These are phyloP conservation scores for Lasiodiplodia hormozganensis DNA, from an alignment of 2,329 filamentous ascomycete species.

Conservation along the genomic window DNA sequence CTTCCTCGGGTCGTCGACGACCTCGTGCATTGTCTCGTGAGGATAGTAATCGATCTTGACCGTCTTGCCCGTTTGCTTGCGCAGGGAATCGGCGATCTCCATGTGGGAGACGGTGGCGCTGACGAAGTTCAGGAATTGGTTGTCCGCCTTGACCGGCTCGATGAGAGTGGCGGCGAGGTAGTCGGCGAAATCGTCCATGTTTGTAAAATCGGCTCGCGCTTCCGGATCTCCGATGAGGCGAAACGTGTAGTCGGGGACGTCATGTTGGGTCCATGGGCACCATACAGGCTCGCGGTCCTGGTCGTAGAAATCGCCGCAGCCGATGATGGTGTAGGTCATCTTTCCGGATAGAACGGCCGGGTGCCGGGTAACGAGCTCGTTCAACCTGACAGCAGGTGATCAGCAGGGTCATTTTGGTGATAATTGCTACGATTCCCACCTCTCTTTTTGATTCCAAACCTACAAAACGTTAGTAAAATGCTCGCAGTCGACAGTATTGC, in stretches of 20 bases:
- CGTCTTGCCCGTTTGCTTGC: slow-evolving; percentile 33
- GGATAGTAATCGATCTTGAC: slow-evolving; percentile 31
- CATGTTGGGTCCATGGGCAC: slow-evolving; percentile 38
- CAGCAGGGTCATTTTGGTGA: not conserved
- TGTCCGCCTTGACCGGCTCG: slow-evolving; percentile 36
- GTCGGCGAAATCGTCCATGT: slow-evolving; percentile 37
- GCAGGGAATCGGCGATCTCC: slow-evolving; percentile 35
- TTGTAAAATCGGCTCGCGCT: slow-evolving; percentile 36
- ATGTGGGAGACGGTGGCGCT: slow-evolving; percentile 37
- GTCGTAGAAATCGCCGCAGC: slow-evolving; percentile 43
- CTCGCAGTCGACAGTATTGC: not conserved
- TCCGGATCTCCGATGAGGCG: slow-evolving; percentile 37
- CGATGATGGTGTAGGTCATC: slow-evolving; percentile 42
- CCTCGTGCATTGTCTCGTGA: slow-evolving; percentile 34
- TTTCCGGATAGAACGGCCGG: slow-evolving; percentile 34
- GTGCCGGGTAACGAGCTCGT: slow-evolving; percentile 34
- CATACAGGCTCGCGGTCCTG: slow-evolving; percentile 37
- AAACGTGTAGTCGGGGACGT: slow-evolving; percentile 34
- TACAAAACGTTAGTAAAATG: not conserved
- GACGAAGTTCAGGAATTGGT: slow-evolving; percentile 35
- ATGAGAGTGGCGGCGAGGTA: slow-evolving; percentile 38
- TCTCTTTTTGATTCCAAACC: slow-evolving; percentile 8
- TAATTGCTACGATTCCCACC: not conserved
- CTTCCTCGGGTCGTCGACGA: slow-evolving; percentile 10
- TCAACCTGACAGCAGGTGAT: slow-evolving; percentile 34